Evolutionary conservation across 768 basidiomycete genomes (phyloP).

Genomic region (Mycena olivaceomarginata): DNA sequence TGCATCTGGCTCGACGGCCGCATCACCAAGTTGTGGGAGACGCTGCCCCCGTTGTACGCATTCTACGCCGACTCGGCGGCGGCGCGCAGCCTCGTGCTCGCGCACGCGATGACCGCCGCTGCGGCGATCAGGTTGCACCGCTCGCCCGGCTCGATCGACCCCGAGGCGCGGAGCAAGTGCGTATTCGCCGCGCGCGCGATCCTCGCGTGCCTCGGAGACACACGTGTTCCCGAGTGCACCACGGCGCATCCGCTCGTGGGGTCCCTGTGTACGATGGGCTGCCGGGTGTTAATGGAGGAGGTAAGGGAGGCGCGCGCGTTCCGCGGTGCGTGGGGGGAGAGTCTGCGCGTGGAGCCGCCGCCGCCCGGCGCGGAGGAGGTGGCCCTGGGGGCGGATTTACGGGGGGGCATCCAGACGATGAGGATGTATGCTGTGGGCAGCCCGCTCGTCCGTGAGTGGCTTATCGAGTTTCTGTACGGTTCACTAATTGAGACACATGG

Average conservation of each 20-base stretch:
- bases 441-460: constrained; percentile 18
- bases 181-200: constrained; percentile 38
- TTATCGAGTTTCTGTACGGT: background rate
- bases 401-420: constrained; percentile 17
- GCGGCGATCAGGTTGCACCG: constrained; percentile 38
- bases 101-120: constrained; percentile 35
- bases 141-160: background rate
- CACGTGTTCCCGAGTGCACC: background rate
- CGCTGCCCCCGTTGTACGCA: constrained; percentile 31
- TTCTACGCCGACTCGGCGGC: constrained; percentile 1
- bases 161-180: constrained; percentile 28
- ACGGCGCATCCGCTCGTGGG: constrained; percentile 16
- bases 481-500: no score
- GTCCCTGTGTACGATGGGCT: constrained; percentile 7
- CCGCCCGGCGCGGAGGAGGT: constrained; percentile 22
- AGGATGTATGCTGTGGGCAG: constrained; percentile 19
- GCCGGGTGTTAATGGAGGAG: constrained; percentile 23
- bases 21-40: constrained; percentile 32
- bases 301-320: background rate
- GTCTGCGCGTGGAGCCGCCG: background rate
- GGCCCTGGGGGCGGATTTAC: background rate
- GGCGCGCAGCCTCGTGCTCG: constrained; percentile 23
- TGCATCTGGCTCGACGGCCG: constrained; percentile 32
- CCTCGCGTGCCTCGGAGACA: constrained; percentile 29
- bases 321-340: constrained; percentile 10